Conservation (phyloP, 257 asterid genomes). For the Galeopsis tetrahit region DNA sequence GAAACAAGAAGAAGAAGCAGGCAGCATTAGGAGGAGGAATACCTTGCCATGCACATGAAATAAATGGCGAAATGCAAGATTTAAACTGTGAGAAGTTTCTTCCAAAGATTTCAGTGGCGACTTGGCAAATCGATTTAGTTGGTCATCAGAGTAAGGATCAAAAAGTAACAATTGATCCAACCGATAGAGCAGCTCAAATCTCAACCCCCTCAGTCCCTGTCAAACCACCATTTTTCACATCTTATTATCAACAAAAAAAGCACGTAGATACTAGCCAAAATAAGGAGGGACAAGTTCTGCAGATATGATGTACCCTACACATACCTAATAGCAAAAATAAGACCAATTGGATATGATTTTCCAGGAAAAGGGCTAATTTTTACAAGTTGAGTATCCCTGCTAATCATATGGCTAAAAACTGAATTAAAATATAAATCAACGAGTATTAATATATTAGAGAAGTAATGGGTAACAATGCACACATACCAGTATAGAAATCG, state of each 20-base stretch:
- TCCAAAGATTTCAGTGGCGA: slow-evolving; percentile 24
- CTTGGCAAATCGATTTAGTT: slow-evolving; percentile 24
- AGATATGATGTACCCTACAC: no score
- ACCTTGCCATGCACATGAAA: slow-evolving; percentile 4
- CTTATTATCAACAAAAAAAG: not conserved
- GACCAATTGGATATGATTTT: not conserved
- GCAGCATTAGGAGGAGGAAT: not conserved
- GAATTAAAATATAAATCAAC: not conserved
- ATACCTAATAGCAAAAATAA: no score
- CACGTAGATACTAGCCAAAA: not conserved
- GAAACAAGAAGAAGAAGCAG: not conserved
- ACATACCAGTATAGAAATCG: not conserved
- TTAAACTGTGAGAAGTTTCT: slow-evolving; percentile 24
- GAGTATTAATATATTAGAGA: not conserved
- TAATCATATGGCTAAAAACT: not conserved
- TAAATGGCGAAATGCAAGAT: slow-evolving; percentile 16
- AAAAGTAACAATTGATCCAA: slow-evolving; percentile 27
- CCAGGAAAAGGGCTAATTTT: not conserved
- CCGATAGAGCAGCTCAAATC: slow-evolving; percentile 26
- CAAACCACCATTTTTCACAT: slow-evolving; percentile 5
- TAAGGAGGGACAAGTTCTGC: not conserved
- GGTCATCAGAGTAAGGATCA: slow-evolving; percentile 29
- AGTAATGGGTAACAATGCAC: not conserved
- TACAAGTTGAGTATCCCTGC: not conserved
- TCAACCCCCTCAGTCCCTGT: slow-evolving; percentile 22